Base-by-base conservation (phyloP, 306 rosid genomes). In the Vigna hirtella region DNA sequence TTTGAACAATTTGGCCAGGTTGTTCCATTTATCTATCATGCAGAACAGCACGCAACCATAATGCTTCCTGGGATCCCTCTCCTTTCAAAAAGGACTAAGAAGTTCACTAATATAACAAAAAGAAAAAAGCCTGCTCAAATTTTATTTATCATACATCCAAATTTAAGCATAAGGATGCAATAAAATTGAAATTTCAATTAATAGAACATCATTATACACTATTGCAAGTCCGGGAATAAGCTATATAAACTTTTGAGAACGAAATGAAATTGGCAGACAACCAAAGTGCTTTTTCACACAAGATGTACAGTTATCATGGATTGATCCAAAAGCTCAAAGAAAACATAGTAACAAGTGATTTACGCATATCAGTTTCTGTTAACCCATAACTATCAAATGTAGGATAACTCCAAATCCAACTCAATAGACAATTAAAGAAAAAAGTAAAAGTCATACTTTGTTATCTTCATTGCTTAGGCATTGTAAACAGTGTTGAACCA, bases 401-500 rank as follows among this genome's bases (percentile, higher is more conserved):
- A 63, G 26, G 18, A 79, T 69, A 53, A 45, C 56, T 62, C 70
- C n/a, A 34, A 34, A 68, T 62, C 66, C n/a, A 34, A 34, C 53
- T 8, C 16, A 38, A 20, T 22, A 72, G 17, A 15, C 38, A 76
- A 43, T 68, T 59, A 9, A 40, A 36, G 42, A 36, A 13, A 38
- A 24, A 42, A 64, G 11, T 38, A 55, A 17, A 63, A 56, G 18
- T 9, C 81, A 76, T 70, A 85, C 96, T 87, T 77, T 82, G 83
- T 84, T 89, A 77, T 87, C 81, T 73, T 79, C 90, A 63, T 57
- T 70, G 81, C 83, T 75, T 56, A 91, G 83, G 73, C 83, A 87
- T 72, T 84, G 85, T 82, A 91, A 82, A 73, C 93, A 91, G 48
- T 86, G 82, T 65, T 89, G 96, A 70, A 89, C 80, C 61, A 91